Conservation (phyloP, 208 protist species). For the Trichomonas gallinae region DNA sequence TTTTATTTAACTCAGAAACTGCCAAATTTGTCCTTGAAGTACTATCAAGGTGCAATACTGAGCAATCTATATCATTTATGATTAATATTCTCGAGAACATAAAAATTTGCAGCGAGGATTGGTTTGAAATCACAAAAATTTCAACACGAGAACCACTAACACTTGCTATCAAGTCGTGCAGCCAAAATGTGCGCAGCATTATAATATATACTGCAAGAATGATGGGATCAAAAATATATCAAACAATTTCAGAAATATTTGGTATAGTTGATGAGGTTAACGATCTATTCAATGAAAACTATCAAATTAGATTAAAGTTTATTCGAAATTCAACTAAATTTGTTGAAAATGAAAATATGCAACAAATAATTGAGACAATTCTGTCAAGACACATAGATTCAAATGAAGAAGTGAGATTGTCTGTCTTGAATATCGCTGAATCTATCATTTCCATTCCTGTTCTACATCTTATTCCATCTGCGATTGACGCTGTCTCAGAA, state of each 20-base stretch:
- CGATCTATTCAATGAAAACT: background rate
- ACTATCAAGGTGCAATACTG: background rate
- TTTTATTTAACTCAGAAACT: background rate
- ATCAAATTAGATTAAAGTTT: background rate
- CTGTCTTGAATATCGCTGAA: background rate
- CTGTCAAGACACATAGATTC: background rate
- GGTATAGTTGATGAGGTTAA: background rate
- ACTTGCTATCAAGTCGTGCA: background rate
- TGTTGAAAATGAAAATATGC: background rate
- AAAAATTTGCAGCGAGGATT: background rate
- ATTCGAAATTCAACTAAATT: background rate
- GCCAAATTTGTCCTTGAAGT: background rate
- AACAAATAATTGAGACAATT: background rate
- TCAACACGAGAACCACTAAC: background rate
- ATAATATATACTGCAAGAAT: background rate
- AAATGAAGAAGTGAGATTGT: background rate
- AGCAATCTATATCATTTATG: background rate
- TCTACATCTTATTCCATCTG: background rate
- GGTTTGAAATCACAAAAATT: background rate
- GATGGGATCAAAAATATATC: background rate
- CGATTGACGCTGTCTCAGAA: background rate
- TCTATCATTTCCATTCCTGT: background rate
- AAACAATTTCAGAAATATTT: background rate
- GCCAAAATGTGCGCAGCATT: background rate
- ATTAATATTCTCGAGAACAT: background rate